Evolutionary conservation across 495 filamentous ascomycete species (phyloP), one percentile per base, ranked within the genome.

Genomic region (Recurvomyces mirabilis): DNA sequence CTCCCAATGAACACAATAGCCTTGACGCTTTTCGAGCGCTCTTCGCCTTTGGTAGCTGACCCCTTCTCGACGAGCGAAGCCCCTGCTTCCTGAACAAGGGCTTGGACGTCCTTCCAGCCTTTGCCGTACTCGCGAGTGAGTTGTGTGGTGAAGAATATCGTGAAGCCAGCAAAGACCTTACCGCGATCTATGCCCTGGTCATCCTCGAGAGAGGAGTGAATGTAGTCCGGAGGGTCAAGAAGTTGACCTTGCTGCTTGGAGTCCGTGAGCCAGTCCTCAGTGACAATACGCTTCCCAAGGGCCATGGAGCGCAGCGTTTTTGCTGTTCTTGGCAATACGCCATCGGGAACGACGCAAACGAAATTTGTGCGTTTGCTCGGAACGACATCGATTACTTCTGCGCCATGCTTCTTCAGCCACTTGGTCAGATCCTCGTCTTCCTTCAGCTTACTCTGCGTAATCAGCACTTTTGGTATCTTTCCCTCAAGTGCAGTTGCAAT

Each of bases 251-350:
- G 9, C 5, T 1, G 15, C 21, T 34, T 22, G 2, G 51, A 54
- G 1, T 54, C 34, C 14, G 1, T 41, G 1, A 54, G 26, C 46
- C 51, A 54, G 34, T 42, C 36, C 4, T 49, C 46, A 6, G 46
- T 45, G 12, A 54, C 35, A 1, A 49, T 29, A 2, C 21, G 14
- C 21, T 46, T 46, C 3, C 41, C 47, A 3, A 43, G n/a, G 6
- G 23, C 41, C 1, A 49, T 18, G 6, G 44, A 33, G 36, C 45
- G 45, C 12, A 54, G 28, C 2, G 46, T 36, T 30, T 54, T 54
- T 5, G 46, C 41, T 1, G 46, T 41, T 2, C 14, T 41, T 9
- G 24, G 6, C 0, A 54, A 17, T 14, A 35, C 30, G 21, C 37
- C 34, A 15, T 13, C 25, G 34, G 19, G 18, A 4, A 44, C 40